Conservation (phyloP, 129 eudicot genomes). For the Glebionis coronaria region DNA sequence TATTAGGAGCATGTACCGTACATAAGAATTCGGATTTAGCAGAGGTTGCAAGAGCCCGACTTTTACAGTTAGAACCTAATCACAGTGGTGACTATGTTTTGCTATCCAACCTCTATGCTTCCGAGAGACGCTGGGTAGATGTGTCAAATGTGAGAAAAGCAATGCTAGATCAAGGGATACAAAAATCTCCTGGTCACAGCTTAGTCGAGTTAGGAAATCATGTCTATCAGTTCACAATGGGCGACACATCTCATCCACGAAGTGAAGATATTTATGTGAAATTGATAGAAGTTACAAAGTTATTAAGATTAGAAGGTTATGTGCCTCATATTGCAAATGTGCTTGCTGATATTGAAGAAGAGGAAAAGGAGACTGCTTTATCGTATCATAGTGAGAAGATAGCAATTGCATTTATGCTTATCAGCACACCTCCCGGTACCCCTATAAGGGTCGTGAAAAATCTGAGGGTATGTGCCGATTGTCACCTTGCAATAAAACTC, state of each 20-base stretch:
- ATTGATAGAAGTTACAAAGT: constrained; percentile 65
- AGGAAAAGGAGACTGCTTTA: constrained; percentile 91
- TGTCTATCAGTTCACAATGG: constrained; percentile 74
- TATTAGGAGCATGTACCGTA: constrained; percentile 71
- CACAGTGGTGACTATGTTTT: constrained; percentile 89
- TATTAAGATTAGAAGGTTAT: constrained; percentile 70
- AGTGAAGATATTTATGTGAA: constrained; percentile 61
- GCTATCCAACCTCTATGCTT: constrained; percentile 83
- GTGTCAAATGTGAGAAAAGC: constrained; percentile 61
- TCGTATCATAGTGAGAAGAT: constrained; percentile 91
- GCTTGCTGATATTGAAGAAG: constrained; percentile 89
- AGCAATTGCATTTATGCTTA: constrained; percentile 89
- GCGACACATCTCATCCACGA: constrained; percentile 67
- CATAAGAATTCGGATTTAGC: constrained; percentile 53
- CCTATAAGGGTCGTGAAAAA: constrained; percentile 79
- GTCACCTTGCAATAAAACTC: constrained; percentile 73
- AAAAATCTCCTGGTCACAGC: constrained; percentile 76
- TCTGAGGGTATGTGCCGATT: constrained; percentile 81
- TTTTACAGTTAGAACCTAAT: constrained; percentile 66
- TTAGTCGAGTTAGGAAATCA: constrained; percentile 76
- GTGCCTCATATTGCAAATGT: constrained; percentile 72
- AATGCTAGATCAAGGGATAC: constrained; percentile 71
- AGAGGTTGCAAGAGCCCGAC: constrained; percentile 61
- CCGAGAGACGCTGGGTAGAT: constrained; percentile 80
- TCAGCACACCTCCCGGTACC: constrained; percentile 53